Evolutionary conservation across 345 rosid genomes (phyloP).

Genomic region (Moringa oleifera): DNA sequence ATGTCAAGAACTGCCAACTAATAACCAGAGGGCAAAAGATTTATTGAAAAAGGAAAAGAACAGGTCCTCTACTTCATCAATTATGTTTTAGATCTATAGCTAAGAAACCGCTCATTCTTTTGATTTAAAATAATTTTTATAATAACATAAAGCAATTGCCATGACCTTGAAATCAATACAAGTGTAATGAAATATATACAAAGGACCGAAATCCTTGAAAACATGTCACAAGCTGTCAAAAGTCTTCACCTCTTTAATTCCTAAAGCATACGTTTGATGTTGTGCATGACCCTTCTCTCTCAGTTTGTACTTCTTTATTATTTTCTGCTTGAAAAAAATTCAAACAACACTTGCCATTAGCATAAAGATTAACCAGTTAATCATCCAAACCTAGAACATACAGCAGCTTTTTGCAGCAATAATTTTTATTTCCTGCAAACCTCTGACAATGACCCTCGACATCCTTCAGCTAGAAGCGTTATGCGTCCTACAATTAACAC

Average conservation of each 20-base stretch:
- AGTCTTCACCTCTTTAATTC: constrained; percentile 74
- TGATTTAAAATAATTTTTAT: no score
- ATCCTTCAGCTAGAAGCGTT: constrained; percentile 87
- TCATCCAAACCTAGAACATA: constrained; percentile 6
- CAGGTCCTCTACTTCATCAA: background rate
- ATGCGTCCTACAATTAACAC: constrained; percentile 51
- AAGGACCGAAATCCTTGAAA: background rate
- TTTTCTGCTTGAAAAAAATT: constrained; percentile 39
- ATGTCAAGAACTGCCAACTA: constrained; percentile 1
- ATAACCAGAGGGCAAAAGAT: background rate
- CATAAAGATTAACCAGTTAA: constrained; percentile 5
- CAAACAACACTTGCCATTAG: constrained; percentile 16
- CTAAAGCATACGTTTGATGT: constrained; percentile 95
- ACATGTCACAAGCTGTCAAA: no score
- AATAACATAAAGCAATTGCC: no score
- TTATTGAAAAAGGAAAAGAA: background rate
- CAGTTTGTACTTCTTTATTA: constrained; percentile 60
- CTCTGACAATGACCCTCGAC: constrained; percentile 96
- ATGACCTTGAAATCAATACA: background rate
- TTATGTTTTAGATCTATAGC: no score
- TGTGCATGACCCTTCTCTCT: constrained; percentile 80
- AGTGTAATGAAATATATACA: no score
- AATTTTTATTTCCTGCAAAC: constrained; percentile 32
- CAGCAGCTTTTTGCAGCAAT: constrained; percentile 9
- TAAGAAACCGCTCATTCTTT: background rate